Conservation (phyloP, 495 filamentous ascomycete species). For the Aspergillus wentii region DNA sequence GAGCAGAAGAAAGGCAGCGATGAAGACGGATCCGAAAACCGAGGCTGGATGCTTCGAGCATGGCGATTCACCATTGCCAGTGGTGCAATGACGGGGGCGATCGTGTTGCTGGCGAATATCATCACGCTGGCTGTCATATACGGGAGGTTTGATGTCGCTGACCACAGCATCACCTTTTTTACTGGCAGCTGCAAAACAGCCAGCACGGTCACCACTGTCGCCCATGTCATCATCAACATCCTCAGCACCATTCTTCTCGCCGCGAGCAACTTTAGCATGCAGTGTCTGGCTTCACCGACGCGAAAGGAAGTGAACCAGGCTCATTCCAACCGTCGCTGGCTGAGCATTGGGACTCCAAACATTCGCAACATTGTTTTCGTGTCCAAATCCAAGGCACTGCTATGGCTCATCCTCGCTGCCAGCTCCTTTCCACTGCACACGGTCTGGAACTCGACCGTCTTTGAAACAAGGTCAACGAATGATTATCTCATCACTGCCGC, state of each 20-base stretch:
- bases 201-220: not conserved
- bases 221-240: constrained; percentile 13
- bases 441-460: constrained; percentile 8
- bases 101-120: constrained; percentile 1
- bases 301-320: constrained; percentile 9
- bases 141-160: constrained; percentile 49
- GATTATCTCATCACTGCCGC: not conserved
- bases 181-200: constrained; percentile 3
- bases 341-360: constrained; percentile 37
- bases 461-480: constrained; percentile 23
- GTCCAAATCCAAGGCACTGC: constrained; percentile 1
- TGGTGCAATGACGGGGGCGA: not conserved
- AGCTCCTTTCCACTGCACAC: constrained; percentile 20
- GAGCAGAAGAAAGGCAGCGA: too few relatives aligned
- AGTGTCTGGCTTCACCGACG: constrained; percentile 30
- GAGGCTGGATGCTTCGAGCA: not conserved
- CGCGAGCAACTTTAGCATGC: constrained; percentile 31
- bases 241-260: constrained; percentile 12
- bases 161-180: constrained; percentile 25
- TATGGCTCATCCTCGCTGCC: constrained; percentile 12
- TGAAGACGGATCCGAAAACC: too few relatives aligned
- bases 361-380: constrained; percentile 26
- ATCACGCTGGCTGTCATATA: constrained; percentile 32
- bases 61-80: not conserved
- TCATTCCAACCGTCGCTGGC: constrained; percentile 17